Conservation (phyloP, 768 basidiomycete genomes). For the Auricularia sp. region DNA sequence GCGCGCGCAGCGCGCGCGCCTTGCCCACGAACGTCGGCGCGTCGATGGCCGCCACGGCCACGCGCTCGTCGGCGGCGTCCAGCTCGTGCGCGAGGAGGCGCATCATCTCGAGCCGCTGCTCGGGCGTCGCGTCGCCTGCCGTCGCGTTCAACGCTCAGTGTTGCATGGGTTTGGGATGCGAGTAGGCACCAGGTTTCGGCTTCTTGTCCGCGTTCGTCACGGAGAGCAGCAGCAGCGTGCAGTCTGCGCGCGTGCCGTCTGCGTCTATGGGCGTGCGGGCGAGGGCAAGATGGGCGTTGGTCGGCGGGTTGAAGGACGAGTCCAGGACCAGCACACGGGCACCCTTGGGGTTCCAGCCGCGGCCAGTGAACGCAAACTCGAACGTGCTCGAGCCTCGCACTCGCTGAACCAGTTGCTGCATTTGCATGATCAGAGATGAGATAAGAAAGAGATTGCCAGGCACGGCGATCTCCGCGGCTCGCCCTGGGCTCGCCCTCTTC, state of each 20-base stretch:
- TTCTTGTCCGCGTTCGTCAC: slow-evolving; percentile 81
- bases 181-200: slow-evolving; percentile 30
- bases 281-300: slow-evolving; percentile 72
- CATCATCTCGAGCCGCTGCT: slow-evolving; percentile 88
- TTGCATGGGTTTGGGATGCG: neutral
- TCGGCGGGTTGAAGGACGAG: slow-evolving; percentile 90
- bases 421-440: neutral
- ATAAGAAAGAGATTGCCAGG: neutral
- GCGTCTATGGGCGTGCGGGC: slow-evolving; percentile 18
- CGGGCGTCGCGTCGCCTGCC: slow-evolving; percentile 53
- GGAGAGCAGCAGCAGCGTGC: slow-evolving; percentile 69
- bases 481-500: too few species aligned
- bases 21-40: slow-evolving; percentile 88
- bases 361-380: neutral
- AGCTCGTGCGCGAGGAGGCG: slow-evolving; percentile 35
- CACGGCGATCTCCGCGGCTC: neutral
- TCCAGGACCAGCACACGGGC: slow-evolving; percentile 45
- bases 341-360: neutral
- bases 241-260: slow-evolving; percentile 28
- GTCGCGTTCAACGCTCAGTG: neutral
- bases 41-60: slow-evolving; percentile 73
- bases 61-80: slow-evolving; percentile 8
- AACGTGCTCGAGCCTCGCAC: neutral
- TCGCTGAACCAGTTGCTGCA: neutral
- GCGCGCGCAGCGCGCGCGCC: slow-evolving; percentile 44